Evolutionary conservation across 2,329 filamentous ascomycete genomes (phyloP).

Genomic region (Hymenoscyphus occultus): DNA sequence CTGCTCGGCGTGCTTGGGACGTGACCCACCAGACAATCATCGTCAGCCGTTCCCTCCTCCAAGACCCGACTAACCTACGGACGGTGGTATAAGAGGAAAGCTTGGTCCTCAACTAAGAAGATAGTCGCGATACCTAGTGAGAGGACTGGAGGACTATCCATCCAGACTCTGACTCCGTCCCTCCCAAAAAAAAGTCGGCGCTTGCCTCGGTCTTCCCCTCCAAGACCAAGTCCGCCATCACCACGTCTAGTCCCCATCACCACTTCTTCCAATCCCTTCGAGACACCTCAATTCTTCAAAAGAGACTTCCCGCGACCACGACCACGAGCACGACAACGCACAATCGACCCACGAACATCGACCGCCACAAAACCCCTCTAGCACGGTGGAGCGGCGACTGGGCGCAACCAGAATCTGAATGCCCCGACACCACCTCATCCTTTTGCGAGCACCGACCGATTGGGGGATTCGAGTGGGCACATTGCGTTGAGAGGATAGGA

Average conservation of each 20-base stretch:
- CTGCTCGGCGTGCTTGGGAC: constrained; percentile 11
- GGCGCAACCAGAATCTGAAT: constrained; percentile 46
- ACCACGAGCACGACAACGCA: background rate
- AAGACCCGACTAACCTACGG: background rate
- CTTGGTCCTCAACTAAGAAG: background rate
- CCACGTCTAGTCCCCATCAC: background rate
- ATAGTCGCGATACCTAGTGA: background rate
- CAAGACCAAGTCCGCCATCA: background rate
- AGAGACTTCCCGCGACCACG: background rate
- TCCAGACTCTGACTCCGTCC: background rate
- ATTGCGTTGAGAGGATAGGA: constrained; percentile 17
- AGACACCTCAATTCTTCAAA: constrained; percentile 1
- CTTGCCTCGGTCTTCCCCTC: background rate
- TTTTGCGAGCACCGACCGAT: constrained; percentile 35
- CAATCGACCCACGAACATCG: background rate
- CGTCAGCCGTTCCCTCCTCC: background rate
- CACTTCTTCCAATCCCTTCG: background rate
- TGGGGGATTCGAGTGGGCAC: constrained; percentile 30
- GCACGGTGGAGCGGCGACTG: constrained; percentile 45
- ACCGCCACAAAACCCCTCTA: background rate
- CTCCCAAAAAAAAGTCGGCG: background rate
- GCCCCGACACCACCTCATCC: constrained; percentile 38
- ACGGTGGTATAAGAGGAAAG: constrained; percentile 2
- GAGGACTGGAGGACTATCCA: no score
- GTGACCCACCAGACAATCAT: background rate